Conservation (phyloP, 2,329 filamentous ascomycete genomes). For the Sporothrix pallida region DNA sequence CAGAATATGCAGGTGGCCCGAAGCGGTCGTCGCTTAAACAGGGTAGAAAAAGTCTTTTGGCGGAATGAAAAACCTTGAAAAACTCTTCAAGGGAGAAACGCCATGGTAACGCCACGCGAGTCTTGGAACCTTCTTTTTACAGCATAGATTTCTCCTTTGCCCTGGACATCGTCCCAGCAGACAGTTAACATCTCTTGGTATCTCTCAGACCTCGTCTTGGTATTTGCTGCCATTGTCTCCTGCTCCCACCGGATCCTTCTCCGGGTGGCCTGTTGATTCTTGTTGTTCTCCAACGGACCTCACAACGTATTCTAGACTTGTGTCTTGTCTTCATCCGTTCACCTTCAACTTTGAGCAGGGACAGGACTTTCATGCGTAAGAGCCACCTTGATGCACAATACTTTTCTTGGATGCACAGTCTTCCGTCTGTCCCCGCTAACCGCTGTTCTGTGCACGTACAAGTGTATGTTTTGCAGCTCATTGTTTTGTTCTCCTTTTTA, state of each 20-base stretch:
- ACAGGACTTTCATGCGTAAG: background rate
- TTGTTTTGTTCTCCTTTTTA: background rate
- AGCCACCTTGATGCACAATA: no score
- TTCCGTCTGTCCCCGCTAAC: background rate
- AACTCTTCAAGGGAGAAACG: no score
- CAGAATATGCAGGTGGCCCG: conserved; percentile 4
- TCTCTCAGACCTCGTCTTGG: no score
- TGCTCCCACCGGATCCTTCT: background rate
- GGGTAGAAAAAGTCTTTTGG: background rate
- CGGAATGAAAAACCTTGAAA: background rate
- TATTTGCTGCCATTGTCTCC: no score
- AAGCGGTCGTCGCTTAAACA: background rate
- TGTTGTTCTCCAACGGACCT: no score
- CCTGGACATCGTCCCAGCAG: no score
- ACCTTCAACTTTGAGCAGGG: background rate
- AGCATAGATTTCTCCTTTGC: no score
- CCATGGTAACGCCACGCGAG: background rate
- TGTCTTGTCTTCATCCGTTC: background rate
- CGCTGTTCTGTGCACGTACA: background rate
- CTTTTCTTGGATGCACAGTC: background rate
- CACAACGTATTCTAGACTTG: no score
- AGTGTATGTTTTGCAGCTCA: no score
- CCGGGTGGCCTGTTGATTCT: background rate
- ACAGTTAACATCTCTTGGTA: no score
- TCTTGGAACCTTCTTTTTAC: background rate